Evolutionary conservation across 768 basidiomycete genomes (phyloP), one percentile per base, ranked within the genome.

Genomic region (Russula ochroleuca): DNA sequence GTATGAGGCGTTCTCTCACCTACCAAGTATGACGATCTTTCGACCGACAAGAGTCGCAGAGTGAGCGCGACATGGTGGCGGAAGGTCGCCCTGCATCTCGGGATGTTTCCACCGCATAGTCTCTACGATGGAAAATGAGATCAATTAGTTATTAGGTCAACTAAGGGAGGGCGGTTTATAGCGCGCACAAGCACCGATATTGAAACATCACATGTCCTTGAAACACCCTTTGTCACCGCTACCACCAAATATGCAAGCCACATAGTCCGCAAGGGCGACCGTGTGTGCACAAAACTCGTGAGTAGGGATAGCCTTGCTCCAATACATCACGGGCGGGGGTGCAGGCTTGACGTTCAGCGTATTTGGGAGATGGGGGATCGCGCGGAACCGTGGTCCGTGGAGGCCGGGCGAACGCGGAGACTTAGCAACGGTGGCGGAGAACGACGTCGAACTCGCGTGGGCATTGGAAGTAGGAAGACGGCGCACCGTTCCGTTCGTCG

Each of bases 41-140:
- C 84, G 82, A 69, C 92, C 90, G 57, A 92, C 86, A 9, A 90
- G 80, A 0, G 92, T 94, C 2, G 90, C 88, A 1, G 90, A 91
- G 71, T 97, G 94, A 5, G 93, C 94, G 25, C 94, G 83, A 52
- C 89, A 89, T 0, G 90, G 90, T 1, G 89, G 88, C 0, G 94
- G 90, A 5, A 84, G 72, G 2, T 91, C 87, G n/a, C 94, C 94
- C 3, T 80, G 68, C 21, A 85, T 86, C 17, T 89, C 84, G 0
- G 91, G 86, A 65, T 86, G 85, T 1, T 84, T 82, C 94, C 94
- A 96, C 72, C 89, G 85, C 83, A 95, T 89, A 25, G 90, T 92
- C 73, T 94, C 92, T 92, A 65, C n/a, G 10, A 2, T 53, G 55
- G 63, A 15, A 35, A 28, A 3, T 48, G 57, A 41, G 5, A 38